phyloP scores from a whole-genome alignment of 2,329 filamentous ascomycete genomes.

The Ilyonectria destructans region DNA sequence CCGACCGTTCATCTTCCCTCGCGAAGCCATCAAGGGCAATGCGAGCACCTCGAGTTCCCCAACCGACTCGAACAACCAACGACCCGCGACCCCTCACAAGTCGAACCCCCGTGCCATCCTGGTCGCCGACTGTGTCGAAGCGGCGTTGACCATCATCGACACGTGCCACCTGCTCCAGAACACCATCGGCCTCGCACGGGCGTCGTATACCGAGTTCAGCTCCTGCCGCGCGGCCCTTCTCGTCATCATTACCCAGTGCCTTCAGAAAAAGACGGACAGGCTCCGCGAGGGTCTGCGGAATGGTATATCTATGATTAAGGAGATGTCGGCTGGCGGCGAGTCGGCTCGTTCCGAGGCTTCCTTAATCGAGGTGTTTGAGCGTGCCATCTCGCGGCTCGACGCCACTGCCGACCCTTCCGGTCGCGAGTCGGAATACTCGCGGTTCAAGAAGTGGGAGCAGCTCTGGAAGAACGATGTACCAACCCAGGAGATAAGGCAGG shows the following conservation, averaged over 20 bases:
- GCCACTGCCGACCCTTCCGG: conserved; percentile 57
- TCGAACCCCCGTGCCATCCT: conserved; percentile 56
- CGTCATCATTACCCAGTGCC: conserved; percentile 61
- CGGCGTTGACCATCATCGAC: conserved; percentile 66
- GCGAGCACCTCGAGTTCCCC: conserved; percentile 52
- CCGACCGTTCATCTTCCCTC: conserved; percentile 67
- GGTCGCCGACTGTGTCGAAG: conserved; percentile 69
- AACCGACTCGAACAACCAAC: conserved; percentile 50
- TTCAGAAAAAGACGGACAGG: conserved; percentile 56
- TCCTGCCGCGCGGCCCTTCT: conserved; percentile 69
- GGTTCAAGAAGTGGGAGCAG: conserved; percentile 69
- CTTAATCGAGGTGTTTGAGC: conserved; percentile 68
- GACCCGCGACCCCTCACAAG: conserved; percentile 49
- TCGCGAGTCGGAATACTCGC: conserved; percentile 65
- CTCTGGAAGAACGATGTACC: conserved; percentile 60
- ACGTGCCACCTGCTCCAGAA: conserved; percentile 66
- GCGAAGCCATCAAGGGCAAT: conserved; percentile 46
- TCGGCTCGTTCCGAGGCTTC: conserved; percentile 68
- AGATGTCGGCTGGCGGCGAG: conserved; percentile 68
- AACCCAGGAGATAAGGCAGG: conserved; percentile 46
- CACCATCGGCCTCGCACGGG: conserved; percentile 68
- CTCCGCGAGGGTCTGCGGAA: conserved; percentile 64
- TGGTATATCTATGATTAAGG: conserved; percentile 66
- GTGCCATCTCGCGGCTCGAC: conserved; percentile 63
- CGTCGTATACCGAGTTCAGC: conserved; percentile 71